Base-by-base conservation (phyloP, 2,329 filamentous ascomycete genomes). In the Pyrenophora tritici-repentis region DNA sequence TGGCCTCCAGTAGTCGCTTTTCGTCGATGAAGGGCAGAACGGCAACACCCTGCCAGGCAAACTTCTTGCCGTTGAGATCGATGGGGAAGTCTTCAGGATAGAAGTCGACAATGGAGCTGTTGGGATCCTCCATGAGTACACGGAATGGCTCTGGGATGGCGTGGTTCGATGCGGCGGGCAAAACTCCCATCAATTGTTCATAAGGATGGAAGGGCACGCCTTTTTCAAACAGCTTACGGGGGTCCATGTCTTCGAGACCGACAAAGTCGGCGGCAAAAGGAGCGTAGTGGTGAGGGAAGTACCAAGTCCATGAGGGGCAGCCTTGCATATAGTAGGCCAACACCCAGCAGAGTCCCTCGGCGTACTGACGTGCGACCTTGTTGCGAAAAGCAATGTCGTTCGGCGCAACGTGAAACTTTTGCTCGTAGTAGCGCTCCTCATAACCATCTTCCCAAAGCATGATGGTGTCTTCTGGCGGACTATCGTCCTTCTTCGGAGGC, bases 221-320 rank as follows among this genome's bases (percentile, higher is more conserved):
- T 73, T 92, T 90, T 51, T 90, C 83, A 62, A 99, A 99, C 14
- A 82, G 79, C 59, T 96, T 84, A 18, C 63, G 63, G 5, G 69
- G 68, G 26, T 89, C 81, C 80, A 96, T 86, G 61, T 91, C 86
- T 44, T 81, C 84, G 38, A 99, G 81, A 48, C 92, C 87, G 51
- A 89, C 87, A 73, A 99, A 99, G 73, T 99, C 94, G 44, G 91
- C 89, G 2, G 94, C 94, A 71, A 99, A 99, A 3, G 95, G 94
- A 1, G 94, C 95, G 71, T 99, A 99, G 71, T 99, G 94, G 68
- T 97, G 96, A 0, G 94, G 94, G 69, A 97, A 99, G 73, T 94
- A 99, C 94, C 94, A 99, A 44, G 93, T 95, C 94, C 95, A 99
- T 0, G 91, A 97, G 17, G 94, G 91, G 66, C 94, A 99, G 20